These are phyloP conservation scores for Blastocystis hominis DNA, from an alignment of 352 stramenopile genomes.

Conservation along the genomic window DNA sequence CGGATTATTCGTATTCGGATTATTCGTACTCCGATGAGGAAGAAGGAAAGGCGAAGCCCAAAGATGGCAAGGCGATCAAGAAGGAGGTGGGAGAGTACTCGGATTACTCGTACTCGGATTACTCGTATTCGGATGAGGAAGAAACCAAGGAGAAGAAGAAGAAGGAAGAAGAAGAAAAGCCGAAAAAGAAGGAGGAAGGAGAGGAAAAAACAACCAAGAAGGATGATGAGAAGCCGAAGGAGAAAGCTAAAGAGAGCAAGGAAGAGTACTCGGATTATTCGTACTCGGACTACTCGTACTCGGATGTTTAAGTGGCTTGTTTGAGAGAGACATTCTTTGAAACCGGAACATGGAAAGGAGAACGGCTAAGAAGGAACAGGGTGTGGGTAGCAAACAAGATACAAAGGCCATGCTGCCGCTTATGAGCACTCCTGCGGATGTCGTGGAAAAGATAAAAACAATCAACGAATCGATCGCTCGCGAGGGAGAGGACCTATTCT, in stretches of 20 bases:
- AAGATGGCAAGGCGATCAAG: neutral
- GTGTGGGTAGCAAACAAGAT: neutral
- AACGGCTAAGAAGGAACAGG: neutral
- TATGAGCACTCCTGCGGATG: neutral
- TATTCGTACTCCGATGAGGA: neutral
- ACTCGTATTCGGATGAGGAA: conserved; percentile 33
- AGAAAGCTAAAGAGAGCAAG: neutral
- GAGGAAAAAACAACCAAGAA: neutral
- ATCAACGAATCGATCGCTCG: neutral
- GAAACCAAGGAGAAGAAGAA: neutral
- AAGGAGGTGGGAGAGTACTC: neutral
- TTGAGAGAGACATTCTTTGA: neutral
- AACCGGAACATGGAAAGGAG: neutral
- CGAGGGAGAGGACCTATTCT: conserved; percentile 38
- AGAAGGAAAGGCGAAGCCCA: neutral
- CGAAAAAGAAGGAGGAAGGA: neutral
- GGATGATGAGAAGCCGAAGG: neutral
- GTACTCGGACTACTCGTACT: neutral
- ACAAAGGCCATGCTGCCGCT: neutral
- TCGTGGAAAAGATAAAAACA: neutral
- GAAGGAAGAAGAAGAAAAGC: neutral
- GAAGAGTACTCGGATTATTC: neutral
- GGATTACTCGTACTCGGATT: conserved; percentile 48
- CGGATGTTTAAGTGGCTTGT: neutral
- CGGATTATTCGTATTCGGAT: neutral